Base-by-base conservation (phyloP, 306 rosid species). In the Quillaja saponaria region DNA sequence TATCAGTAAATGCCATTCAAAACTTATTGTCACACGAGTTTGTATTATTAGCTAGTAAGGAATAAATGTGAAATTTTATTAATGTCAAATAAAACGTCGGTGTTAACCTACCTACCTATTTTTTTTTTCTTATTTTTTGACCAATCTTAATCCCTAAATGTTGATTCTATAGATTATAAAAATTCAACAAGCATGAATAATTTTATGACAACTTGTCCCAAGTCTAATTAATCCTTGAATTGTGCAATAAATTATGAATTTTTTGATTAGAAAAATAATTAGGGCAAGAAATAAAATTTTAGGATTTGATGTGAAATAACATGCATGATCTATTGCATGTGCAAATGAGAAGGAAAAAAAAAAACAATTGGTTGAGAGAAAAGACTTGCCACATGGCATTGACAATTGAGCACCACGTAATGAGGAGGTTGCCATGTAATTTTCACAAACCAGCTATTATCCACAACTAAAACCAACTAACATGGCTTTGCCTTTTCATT, bases 401-500 rank as follows among this genome's bases (percentile, higher is more conserved):
- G 31, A 47, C 46, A 19, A 53, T 63, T 15, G 46, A 25, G 34
- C 42, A 68, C 74, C 80, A 74, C 79, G 65, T 69, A 68, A 11
- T 9, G 46, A 15, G 64, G 75, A 57, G 79, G 86, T 70, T 87
- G 83, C 55, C 44, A 7, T 35, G 88, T 80, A 58, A 54, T 71
- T 87, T 74, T 84, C 95, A 73, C n/a, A 15, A 51, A 67, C 76
- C 76, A 47, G 48, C 62, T 65, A 56, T 20, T 25, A 25, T 52
- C 60, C 42, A 59, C 45, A 18, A 10, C 55, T 13, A 49, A 39
- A 46, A 47, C 79, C 81, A 82, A 46, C 83, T 42, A 83, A 79
- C 83, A 70, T 81, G 83, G 64, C 70, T 67, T 62, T 72, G 79
- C 79, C 79, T 65, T 78, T 66, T 25, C 13, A 37, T 58, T 61